Conservation (phyloP, 2,329 filamentous ascomycete species). For the Cytospora piceae region DNA sequence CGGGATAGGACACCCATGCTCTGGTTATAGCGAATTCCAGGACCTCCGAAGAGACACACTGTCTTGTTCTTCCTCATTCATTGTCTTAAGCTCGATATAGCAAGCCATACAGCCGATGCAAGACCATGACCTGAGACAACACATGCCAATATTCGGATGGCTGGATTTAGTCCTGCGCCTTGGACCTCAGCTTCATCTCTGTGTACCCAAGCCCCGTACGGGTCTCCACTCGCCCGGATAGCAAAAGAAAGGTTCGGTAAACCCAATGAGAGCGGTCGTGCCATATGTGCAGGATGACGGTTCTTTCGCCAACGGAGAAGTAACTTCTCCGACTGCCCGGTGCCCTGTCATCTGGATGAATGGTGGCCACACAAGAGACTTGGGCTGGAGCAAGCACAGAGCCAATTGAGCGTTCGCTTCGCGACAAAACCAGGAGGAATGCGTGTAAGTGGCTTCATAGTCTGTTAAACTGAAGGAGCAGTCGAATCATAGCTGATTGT, state of each 20-base stretch:
- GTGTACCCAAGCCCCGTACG: neutral
- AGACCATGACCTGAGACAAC: neutral
- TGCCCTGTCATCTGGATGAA: neutral
- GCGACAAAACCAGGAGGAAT: slow-evolving; percentile 7
- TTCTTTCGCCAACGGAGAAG: slow-evolving; percentile 5
- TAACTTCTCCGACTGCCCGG: neutral
- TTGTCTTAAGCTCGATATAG: slow-evolving; percentile 1
- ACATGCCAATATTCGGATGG: neutral
- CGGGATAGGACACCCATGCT: neutral
- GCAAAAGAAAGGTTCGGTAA: neutral
- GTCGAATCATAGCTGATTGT: slow-evolving; percentile 11
- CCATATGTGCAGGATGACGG: neutral
- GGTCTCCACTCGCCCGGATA: neutral
- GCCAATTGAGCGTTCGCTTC: slow-evolving; percentile 4
- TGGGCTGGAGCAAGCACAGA: neutral
- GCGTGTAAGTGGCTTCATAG: neutral
- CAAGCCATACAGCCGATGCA: neutral
- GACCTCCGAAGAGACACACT: slow-evolving; percentile 5
- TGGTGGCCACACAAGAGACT: neutral
- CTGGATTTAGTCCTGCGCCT: neutral
- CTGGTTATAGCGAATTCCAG: neutral
- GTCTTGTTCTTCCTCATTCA: slow-evolving; percentile 11
- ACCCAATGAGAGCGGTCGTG: neutral
- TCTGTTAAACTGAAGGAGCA: neutral
- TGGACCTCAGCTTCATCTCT: slow-evolving; percentile 11